Evolutionary conservation across 345 rosid species (phyloP).

Genomic region (Lumnitzera racemosa): DNA sequence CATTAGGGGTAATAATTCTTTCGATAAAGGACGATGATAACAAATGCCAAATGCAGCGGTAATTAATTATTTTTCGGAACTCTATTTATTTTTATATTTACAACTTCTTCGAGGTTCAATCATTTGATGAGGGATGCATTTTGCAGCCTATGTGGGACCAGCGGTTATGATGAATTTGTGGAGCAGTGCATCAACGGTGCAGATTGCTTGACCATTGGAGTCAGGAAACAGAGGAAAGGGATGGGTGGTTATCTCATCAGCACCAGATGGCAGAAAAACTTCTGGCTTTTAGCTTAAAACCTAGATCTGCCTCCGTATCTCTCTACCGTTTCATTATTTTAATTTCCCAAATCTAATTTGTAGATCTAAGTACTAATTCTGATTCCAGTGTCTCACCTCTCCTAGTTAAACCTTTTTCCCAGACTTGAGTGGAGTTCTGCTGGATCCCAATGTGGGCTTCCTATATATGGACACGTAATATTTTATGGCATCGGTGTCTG

Average conservation of each 20-base stretch:
- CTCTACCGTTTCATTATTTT: background rate
- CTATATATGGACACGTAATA: too few relatives aligned
- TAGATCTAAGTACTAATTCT: background rate
- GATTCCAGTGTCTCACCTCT: too few relatives aligned
- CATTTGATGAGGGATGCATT: background rate
- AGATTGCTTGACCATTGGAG: slow-evolving; percentile 86
- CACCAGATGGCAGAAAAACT: slow-evolving; percentile 89
- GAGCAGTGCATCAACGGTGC: slow-evolving; percentile 67
- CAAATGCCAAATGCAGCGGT: too few relatives aligned
- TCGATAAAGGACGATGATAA: too few relatives aligned
- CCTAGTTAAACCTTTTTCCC: too few relatives aligned
- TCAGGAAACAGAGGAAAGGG: slow-evolving; percentile 81
- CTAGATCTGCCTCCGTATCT: background rate
- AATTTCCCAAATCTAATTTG: background rate
- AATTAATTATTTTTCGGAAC: too few relatives aligned
- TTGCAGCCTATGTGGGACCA: slow-evolving; percentile 66
- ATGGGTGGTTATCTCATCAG: slow-evolving; percentile 77
- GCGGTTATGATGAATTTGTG: slow-evolving; percentile 67
- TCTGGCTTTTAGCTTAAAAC: slow-evolving; percentile 87
- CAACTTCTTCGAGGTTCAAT: background rate
- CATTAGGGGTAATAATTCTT: too few relatives aligned
- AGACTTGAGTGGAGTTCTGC: too few relatives aligned
- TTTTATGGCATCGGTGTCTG: too few relatives aligned
- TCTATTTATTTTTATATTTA: too few relatives aligned
- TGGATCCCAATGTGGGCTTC: too few relatives aligned